Conservation (phyloP, 2,329 filamentous ascomycete species). For the Diplocarpon mali region DNA sequence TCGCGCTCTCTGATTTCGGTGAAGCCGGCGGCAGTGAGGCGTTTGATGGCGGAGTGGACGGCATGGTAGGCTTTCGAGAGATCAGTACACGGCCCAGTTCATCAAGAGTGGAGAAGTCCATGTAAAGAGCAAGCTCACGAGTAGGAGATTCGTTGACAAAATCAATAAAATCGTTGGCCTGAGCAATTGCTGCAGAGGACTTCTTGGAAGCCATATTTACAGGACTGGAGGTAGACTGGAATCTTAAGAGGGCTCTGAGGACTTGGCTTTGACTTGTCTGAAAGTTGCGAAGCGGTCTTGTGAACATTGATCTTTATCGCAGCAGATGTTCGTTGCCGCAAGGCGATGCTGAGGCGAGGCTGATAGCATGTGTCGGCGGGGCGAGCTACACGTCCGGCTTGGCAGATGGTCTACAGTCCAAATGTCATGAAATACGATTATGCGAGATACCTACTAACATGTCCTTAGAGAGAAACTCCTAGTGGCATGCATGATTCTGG, state of each 20-base stretch:
- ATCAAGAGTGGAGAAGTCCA: constrained; percentile 11
- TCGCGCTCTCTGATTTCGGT: constrained; percentile 81
- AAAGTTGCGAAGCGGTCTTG: background rate
- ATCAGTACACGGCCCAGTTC: constrained; percentile 1
- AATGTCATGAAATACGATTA: too few species aligned
- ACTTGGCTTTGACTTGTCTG: background rate
- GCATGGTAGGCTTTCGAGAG: constrained; percentile 75
- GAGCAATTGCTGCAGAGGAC: constrained; percentile 20
- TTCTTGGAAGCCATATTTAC: constrained; percentile 20
- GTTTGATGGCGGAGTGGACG: constrained; percentile 64
- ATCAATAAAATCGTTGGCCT: constrained; percentile 62
- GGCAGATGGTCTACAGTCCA: too few species aligned
- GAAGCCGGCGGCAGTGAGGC: constrained; percentile 77
- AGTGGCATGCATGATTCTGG: too few species aligned
- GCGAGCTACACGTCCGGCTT: too few species aligned
- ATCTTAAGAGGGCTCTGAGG: constrained; percentile 1
- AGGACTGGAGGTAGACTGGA: constrained; percentile 4
- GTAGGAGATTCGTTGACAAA: constrained; percentile 93
- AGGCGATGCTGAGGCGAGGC: background rate
- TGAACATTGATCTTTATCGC: background rate
- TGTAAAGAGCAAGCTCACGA: constrained; percentile 43
- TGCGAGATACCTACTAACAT: too few species aligned
- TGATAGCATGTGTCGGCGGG: background rate
- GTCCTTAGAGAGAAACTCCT: too few species aligned
- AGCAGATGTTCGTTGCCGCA: background rate